phyloP scores from a whole-genome alignment of 768 basidiomycete species.

The Rhodotorula diobovata region DNA sequence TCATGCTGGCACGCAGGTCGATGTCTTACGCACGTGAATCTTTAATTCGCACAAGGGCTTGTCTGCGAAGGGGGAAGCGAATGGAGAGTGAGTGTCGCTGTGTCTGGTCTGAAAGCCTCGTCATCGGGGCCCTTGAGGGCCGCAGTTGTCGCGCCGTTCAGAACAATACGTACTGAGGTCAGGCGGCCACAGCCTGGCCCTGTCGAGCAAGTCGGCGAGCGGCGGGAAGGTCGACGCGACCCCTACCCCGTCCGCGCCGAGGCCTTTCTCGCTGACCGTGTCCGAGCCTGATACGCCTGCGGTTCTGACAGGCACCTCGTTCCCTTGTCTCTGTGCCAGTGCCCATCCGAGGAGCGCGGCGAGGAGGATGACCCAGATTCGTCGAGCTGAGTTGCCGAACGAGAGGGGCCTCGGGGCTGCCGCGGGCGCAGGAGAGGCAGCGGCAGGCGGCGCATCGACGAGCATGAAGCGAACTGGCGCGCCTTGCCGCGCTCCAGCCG shows the following conservation, averaged over 20 bases:
- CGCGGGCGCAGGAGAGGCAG: not conserved
- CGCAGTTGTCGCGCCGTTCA: no score
- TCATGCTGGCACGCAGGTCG: accelerated
- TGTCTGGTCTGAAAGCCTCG: not conserved
- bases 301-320: no score
- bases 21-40: constrained; percentile 12
- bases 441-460: no score
- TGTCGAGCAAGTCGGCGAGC: constrained; percentile 12
- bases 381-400: not conserved
- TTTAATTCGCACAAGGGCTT: constrained; percentile 21
- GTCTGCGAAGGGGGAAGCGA: not conserved
- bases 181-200: constrained; percentile 26
- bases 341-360: not conserved
- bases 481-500: no score
- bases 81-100: not conserved
- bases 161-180: constrained; percentile 4
- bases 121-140: not conserved
- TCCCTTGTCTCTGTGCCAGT: no score
- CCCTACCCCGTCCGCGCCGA: not conserved
- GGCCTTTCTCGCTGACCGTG: no score
- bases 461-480: no score
- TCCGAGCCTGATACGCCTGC: no score
- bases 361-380: not conserved
- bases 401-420: no score
- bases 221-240: not conserved